Percentiles rank a stretch among this genome's conserved stretches.
These are phyloP conservation scores for Cyphellophora attinorum DNA, from an alignment of 2,329 filamentous ascomycete species.

Conservation along the genomic window DNA sequence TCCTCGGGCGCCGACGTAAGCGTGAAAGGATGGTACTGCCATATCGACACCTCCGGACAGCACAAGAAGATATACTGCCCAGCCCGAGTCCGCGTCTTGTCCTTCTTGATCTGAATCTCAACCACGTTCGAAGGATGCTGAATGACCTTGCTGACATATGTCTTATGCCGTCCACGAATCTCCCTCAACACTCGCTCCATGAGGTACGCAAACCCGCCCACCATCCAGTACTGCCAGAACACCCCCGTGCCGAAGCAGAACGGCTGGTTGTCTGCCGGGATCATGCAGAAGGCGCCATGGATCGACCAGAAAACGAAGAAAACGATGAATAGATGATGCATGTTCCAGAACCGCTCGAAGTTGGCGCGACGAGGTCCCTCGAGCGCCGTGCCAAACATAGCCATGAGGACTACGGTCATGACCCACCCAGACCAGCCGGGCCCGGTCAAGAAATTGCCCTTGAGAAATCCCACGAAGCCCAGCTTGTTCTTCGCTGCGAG, in stretches of 20 bases:
- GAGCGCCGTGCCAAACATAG: constrained; percentile 67
- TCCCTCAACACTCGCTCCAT: constrained; percentile 71
- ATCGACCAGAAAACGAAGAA: constrained; percentile 91
- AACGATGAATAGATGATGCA: constrained; percentile 76
- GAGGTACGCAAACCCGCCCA: constrained; percentile 70
- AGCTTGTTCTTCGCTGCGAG: constrained; percentile 65
- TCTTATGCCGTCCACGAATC: constrained; percentile 70
- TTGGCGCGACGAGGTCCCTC: constrained; percentile 72
- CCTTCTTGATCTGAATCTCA: constrained; percentile 88
- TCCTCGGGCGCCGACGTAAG: constrained; percentile 80
- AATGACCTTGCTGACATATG: constrained; percentile 79
- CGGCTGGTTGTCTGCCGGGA: constrained; percentile 70
- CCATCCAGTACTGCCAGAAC: constrained; percentile 88
- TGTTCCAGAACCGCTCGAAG: constrained; percentile 87
- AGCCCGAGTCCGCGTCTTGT: constrained; percentile 68
- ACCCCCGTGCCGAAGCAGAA: constrained; percentile 69
- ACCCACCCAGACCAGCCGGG: constrained; percentile 81
- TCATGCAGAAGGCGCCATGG: constrained; percentile 85
- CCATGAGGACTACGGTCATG: constrained; percentile 69
- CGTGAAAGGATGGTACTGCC: constrained; percentile 84
- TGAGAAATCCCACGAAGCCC: constrained; percentile 67
- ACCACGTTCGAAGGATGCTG: constrained; percentile 83
- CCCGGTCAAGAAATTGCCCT: constrained; percentile 68
- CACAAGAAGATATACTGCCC: constrained; percentile 80
- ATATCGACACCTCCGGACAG: constrained; percentile 75